These are phyloP conservation scores for Salix koriyanagi DNA, from an alignment of 345 rosid species.

Conservation along the genomic window DNA sequence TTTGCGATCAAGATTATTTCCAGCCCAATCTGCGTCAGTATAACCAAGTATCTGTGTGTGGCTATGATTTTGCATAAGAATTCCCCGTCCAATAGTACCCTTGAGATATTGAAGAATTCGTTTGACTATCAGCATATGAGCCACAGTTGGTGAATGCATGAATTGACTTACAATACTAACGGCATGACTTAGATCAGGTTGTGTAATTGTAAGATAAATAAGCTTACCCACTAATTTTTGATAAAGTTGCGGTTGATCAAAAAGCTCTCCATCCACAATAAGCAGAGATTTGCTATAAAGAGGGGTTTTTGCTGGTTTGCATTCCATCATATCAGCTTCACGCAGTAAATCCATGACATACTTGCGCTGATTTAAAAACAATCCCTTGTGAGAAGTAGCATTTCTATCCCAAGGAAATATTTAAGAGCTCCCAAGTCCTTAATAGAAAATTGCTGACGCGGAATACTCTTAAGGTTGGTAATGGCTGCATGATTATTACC, in stretches of 20 bases:
- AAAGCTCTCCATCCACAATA: background rate
- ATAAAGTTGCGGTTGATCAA: background rate
- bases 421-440: background rate
- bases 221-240: background rate
- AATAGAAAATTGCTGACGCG: background rate
- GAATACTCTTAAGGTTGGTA: background rate
- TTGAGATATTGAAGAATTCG: background rate
- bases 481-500: background rate
- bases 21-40: background rate
- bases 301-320: background rate
- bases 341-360: background rate
- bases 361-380: background rate
- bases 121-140: background rate
- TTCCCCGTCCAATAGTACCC: background rate
- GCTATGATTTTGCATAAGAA: no score
- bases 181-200: accelerated
- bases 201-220: background rate
- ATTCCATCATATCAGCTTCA: no score
- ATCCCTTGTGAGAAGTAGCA: no score
- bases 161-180: background rate
- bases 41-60: background rate
- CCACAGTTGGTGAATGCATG: background rate
- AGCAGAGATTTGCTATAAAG: background rate
- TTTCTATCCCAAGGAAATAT: background rate
- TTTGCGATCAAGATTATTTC: background rate